Evolutionary conservation across 768 basidiomycete species (phyloP).

Genomic region (Steccherinum ochraceum): DNA sequence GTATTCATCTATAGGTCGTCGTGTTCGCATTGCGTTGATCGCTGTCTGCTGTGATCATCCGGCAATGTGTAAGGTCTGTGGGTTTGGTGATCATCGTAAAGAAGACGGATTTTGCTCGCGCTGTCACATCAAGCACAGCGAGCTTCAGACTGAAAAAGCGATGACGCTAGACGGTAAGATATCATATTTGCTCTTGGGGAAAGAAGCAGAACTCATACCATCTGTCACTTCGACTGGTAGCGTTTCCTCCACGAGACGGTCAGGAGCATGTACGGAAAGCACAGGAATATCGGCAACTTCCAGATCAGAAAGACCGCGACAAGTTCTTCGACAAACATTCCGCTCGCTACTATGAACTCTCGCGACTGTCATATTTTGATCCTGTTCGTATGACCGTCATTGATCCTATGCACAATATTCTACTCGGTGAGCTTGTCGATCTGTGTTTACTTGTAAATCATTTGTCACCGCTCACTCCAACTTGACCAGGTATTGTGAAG

Average conservation of each 20-base stretch:
- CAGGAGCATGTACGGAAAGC: constrained; percentile 8
- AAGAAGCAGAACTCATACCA: neutral
- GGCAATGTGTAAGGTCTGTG: constrained; percentile 15
- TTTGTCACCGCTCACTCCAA: neutral
- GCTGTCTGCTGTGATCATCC: constrained; percentile 30
- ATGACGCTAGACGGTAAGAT: constrained; percentile 5
- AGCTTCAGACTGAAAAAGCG: constrained; percentile 8
- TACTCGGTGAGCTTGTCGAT: constrained; percentile 11
- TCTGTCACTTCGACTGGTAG: constrained; percentile 1
- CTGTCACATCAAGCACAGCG: constrained; percentile 9
- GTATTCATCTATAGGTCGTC: constrained; percentile 12
- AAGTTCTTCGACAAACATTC: constrained; percentile 12
- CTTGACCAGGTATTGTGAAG: constrained; percentile 11
- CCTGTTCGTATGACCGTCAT: constrained; percentile 21
- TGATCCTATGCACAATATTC: constrained; percentile 28
- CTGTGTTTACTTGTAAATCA: neutral
- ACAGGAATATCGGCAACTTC: constrained; percentile 6
- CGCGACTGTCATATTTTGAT: constrained; percentile 25
- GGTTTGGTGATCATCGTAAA: constrained; percentile 14
- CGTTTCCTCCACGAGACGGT: constrained; percentile 5
- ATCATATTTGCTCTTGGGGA: neutral
- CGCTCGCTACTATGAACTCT: constrained; percentile 11
- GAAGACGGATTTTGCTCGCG: constrained; percentile 11
- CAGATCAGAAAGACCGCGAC: constrained; percentile 7
- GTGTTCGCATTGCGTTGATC: constrained; percentile 15